A percentile compares a stretch with the other conserved stretches of the same genome.
These are phyloP conservation scores for Globisporangium sylvaticum DNA, from an alignment of 352 stramenopile species.

Conservation along the genomic window DNA sequence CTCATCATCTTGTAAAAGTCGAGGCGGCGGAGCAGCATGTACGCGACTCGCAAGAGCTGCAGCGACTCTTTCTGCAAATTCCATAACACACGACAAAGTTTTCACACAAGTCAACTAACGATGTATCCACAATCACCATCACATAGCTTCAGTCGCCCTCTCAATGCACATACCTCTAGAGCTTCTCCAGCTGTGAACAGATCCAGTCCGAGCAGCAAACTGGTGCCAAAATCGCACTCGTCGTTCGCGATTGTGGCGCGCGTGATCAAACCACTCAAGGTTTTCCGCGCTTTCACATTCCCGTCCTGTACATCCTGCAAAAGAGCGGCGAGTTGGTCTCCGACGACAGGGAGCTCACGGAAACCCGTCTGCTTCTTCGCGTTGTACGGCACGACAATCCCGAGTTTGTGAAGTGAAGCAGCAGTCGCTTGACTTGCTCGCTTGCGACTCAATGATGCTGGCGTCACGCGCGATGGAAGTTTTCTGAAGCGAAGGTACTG, in stretches of 20 bases:
- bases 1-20: conserved; percentile 16
- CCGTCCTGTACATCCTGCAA: conserved; percentile 22
- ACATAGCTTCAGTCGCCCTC: not conserved
- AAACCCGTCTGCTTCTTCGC: conserved; percentile 48
- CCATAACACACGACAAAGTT: not conserved
- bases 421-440: conserved; percentile 29
- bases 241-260: conserved; percentile 64
- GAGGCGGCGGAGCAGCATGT: conserved; percentile 19
- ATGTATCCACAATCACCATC: not conserved
- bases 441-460: conserved; percentile 20
- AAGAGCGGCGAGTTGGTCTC: conserved; percentile 29
- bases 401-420: conserved; percentile 34
- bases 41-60: conserved; percentile 18
- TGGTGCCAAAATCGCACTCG: conserved; percentile 68
- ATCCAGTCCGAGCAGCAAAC: conserved; percentile 56
- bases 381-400: conserved; percentile 51
- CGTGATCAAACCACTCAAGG: conserved; percentile 50
- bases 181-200: conserved; percentile 38
- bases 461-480: conserved; percentile 7
- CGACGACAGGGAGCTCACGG: conserved; percentile 42
- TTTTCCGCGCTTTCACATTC: conserved; percentile 24
- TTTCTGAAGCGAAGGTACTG: not conserved
- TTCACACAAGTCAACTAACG: not conserved
- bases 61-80: conserved; percentile 18
- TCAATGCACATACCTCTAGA: conserved; percentile 28